phyloP scores from a whole-genome alignment of 208 protist species.

The Trypanosoma avium region DNA sequence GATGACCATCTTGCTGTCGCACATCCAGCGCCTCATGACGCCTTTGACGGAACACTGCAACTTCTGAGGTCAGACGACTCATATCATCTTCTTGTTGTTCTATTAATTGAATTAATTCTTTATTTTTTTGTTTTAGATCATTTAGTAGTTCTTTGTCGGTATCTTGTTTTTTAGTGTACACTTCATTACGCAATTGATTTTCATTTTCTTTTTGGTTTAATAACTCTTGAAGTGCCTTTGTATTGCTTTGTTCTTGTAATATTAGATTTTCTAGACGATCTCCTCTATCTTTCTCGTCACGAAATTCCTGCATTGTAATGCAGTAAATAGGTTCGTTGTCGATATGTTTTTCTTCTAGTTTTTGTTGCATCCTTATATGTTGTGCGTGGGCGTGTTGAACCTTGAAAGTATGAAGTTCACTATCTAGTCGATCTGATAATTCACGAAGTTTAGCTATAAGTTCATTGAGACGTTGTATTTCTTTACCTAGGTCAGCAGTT shows the following conservation, averaged over 20 bases:
- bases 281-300: not conserved
- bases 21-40: conserved; percentile 25
- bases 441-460: conserved; percentile 50
- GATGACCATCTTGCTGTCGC: not conserved
- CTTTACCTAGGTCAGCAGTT: conserved; percentile 27
- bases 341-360: conserved; percentile 13
- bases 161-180: too few relatives aligned
- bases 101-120: conserved; percentile 16
- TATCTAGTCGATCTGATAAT: conserved; percentile 39
- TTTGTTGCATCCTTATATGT: conserved; percentile 29
- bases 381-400: conserved; percentile 32
- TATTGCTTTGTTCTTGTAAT: not conserved
- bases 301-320: conserved; percentile 28
- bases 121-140: not conserved
- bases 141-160: conserved; percentile 19
- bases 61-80: not conserved
- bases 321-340: conserved; percentile 27
- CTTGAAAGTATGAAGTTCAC: conserved; percentile 32
- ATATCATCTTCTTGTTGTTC: conserved; percentile 13
- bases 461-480: conserved; percentile 40
- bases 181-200: not conserved
- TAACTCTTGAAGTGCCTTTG: not conserved
- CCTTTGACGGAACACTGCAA: conserved; percentile 17
- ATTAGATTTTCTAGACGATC: not conserved
- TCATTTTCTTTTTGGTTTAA: not conserved